These are phyloP conservation scores for Alternaria infectoria DNA, from an alignment of 2,329 filamentous ascomycete species.

Conservation along the genomic window DNA sequence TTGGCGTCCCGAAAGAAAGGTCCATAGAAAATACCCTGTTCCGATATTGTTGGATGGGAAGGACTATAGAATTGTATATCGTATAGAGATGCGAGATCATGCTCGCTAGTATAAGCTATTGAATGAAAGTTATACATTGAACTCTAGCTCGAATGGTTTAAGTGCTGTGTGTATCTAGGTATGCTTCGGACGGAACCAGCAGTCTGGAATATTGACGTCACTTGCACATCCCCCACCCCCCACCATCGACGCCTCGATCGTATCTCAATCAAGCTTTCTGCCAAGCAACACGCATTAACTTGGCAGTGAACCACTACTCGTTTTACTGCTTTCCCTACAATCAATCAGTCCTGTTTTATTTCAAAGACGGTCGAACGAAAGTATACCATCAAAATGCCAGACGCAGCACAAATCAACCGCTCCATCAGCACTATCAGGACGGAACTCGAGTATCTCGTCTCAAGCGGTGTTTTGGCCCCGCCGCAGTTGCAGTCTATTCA, in stretches of 20 bases:
- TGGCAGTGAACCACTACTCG: constrained; percentile 6
- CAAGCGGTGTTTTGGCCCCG: constrained; percentile 18
- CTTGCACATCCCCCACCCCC: background rate
- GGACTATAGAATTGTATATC: constrained; percentile 18
- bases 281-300: background rate
- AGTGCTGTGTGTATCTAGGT: no score
- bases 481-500: constrained; percentile 26
- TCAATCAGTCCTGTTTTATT: no score
- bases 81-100: background rate
- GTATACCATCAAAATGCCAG: constrained; percentile 6
- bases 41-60: constrained; percentile 6
- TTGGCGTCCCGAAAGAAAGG: constrained; percentile 7
- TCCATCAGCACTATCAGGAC: constrained; percentile 22
- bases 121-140: background rate
- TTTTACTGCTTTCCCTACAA: background rate
- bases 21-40: constrained; percentile 26
- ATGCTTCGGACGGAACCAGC: no score
- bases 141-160: no score
- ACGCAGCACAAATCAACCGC: constrained; percentile 23
- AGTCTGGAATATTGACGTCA: constrained; percentile 4
- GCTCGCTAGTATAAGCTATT: background rate
- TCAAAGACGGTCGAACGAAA: background rate
- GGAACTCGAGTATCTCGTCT: constrained; percentile 25
- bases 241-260: no score
- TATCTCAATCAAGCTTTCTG: background rate